Conservation (phyloP, 2,329 filamentous ascomycete species). For the Aspergillus pseudoterreus region DNA sequence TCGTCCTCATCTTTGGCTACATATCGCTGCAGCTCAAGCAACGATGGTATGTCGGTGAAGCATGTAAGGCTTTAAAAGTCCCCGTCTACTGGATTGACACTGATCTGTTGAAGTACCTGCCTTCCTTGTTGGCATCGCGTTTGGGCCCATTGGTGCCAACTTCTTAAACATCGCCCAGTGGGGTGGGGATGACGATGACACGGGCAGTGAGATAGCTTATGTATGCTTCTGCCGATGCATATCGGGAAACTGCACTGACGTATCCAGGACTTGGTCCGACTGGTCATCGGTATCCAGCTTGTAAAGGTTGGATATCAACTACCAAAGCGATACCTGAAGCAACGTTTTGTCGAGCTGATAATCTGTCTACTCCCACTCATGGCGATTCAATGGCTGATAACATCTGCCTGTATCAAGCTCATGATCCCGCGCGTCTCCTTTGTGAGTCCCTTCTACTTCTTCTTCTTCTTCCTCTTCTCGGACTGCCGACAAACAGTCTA, state of each 20-base stretch:
- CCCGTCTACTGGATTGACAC: not conserved
- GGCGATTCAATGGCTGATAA: slow-evolving; percentile 61
- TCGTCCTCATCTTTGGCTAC: slow-evolving; percentile 30
- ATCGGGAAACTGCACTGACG: slow-evolving; percentile 6
- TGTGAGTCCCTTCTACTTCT: slow-evolving; percentile 13
- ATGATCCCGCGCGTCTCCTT: slow-evolving; percentile 54
- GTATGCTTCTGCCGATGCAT: slow-evolving; percentile 22
- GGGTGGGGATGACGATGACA: slow-evolving; percentile 30
- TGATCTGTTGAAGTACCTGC: slow-evolving; percentile 47
- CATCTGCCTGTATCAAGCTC: slow-evolving; percentile 53
- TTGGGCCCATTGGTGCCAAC: slow-evolving; percentile 54
- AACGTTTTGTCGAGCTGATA: slow-evolving; percentile 51
- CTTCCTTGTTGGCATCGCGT: slow-evolving; percentile 50
- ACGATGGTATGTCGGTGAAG: slow-evolving; percentile 39
- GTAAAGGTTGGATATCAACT: slow-evolving; percentile 62
- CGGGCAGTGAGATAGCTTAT: slow-evolving; percentile 39
- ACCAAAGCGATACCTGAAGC: slow-evolving; percentile 52
- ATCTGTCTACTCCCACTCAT: slow-evolving; percentile 58
- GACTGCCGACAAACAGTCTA: not conserved
- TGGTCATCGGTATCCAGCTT: slow-evolving; percentile 62
- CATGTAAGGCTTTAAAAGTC: slow-evolving; percentile 22
- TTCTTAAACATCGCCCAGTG: slow-evolving; percentile 47
- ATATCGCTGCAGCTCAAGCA: slow-evolving; percentile 37
- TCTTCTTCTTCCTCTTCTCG: not conserved
- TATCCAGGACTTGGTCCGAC: slow-evolving; percentile 47